These are phyloP conservation scores for Adansonia rubrostipa DNA, from an alignment of 441 rosid genomes.

Conservation along the genomic window DNA sequence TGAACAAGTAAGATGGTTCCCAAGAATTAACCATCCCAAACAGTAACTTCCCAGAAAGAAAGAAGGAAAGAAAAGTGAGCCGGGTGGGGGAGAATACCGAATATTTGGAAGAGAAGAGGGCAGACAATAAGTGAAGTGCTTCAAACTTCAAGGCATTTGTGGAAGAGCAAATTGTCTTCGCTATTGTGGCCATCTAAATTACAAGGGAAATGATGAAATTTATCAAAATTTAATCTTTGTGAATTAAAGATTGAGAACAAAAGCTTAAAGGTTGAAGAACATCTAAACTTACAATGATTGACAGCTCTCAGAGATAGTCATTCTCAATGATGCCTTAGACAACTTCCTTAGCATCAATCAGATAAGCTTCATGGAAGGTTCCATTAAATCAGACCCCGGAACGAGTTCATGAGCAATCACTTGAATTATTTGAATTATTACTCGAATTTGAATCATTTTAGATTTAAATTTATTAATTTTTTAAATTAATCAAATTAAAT, in stretches of 20 bases:
- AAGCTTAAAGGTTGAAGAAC: conserved; percentile 21
- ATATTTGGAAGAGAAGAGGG: conserved; percentile 64
- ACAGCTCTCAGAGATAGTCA: conserved; percentile 51
- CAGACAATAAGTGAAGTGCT: conserved; percentile 75
- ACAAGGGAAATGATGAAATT: conserved; percentile 24
- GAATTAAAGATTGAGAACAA: background rate
- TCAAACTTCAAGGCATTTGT: conserved; percentile 84
- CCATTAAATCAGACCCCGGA: conserved; percentile 77
- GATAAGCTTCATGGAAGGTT: conserved; percentile 70
- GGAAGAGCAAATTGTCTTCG: conserved; percentile 76
- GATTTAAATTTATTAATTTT: too few species aligned
- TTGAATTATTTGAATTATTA: background rate
- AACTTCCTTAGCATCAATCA: conserved; percentile 60
- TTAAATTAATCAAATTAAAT: too few species aligned
- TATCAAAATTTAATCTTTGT: background rate
- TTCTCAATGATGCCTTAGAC: conserved; percentile 43
- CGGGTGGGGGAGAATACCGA: conserved; percentile 42
- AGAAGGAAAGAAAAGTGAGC: background rate
- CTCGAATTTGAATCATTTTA: too few species aligned
- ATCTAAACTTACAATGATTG: conserved; percentile 60
- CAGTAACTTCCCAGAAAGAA: background rate
- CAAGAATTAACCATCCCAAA: conserved; percentile 8
- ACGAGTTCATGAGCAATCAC: conserved; percentile 25
- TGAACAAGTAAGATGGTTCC: background rate
- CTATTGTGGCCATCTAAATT: conserved; percentile 59